Evolutionary conservation across 208 protist genomes (phyloP).

Genomic region (Tritrichomonas musculus): DNA sequence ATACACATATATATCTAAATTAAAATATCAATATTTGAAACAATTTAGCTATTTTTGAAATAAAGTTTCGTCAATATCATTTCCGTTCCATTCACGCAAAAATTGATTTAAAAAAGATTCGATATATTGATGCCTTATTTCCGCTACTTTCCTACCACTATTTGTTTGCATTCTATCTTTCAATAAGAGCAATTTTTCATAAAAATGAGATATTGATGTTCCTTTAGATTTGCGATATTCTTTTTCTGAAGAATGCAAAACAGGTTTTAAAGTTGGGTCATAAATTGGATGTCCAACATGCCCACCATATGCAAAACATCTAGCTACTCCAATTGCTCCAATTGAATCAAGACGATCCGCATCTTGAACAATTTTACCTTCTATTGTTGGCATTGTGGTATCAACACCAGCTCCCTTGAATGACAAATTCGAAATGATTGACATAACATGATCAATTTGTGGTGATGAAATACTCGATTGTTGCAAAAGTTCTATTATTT

Average conservation of each 20-base stretch:
- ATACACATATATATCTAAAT: too few species aligned
- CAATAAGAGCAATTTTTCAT: conserved; percentile 42
- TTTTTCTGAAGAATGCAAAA: background rate
- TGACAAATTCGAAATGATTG: background rate
- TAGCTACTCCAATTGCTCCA: conserved; percentile 48
- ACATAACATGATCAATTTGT: background rate
- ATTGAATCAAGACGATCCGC: conserved; percentile 49
- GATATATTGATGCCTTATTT: background rate
- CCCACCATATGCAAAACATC: conserved; percentile 40
- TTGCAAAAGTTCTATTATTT: background rate
- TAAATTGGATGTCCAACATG: background rate
- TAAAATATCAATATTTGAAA: too few species aligned
- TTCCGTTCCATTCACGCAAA: background rate
- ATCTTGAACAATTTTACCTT: conserved; percentile 41
- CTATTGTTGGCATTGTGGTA: background rate
- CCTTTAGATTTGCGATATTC: conserved; percentile 30
- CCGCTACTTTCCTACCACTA: background rate
- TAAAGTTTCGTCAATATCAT: background rate
- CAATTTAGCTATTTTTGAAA: too few species aligned
- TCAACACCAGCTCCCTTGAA: background rate
- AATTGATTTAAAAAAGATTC: background rate
- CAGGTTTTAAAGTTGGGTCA: background rate
- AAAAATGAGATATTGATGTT: conserved; percentile 42
- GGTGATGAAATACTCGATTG: background rate
- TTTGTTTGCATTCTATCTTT: conserved; percentile 38